Percentiles rank a stretch among this genome's conserved stretches.
Conservation (phyloP, 2,329 filamentous ascomycete genomes). For the Fusarium keratoplasticum region DNA sequence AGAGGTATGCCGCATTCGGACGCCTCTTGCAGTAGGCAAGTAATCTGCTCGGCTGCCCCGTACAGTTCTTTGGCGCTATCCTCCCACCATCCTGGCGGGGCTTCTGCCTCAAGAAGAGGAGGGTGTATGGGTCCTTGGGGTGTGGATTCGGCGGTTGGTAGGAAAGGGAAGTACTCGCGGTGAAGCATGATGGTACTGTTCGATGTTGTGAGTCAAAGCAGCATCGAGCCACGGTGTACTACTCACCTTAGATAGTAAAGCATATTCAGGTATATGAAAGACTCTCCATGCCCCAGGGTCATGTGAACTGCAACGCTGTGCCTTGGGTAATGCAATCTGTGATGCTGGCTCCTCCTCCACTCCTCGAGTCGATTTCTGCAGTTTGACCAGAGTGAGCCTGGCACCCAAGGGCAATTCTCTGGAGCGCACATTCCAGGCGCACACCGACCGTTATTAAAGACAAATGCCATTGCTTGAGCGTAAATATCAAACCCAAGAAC, state of each 20-base stretch:
- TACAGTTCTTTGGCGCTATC: constrained; percentile 53
- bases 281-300: constrained; percentile 54
- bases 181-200: constrained; percentile 56
- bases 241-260: constrained; percentile 57
- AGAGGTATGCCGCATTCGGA: constrained; percentile 51
- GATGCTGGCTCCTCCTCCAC: constrained; percentile 52
- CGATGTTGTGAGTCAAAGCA: fast-evolving
- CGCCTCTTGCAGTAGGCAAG: constrained; percentile 51
- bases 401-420: constrained; percentile 55
- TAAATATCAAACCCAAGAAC: constrained; percentile 59
- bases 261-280: constrained; percentile 57
- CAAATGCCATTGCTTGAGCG: constrained; percentile 54
- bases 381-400: constrained; percentile 50
- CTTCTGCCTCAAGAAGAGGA: constrained; percentile 52
- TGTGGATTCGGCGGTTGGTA: constrained; percentile 50
- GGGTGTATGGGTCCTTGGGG: constrained; percentile 55
- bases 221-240: fast-evolving
- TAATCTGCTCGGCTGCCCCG: constrained; percentile 50
- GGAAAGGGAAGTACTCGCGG: constrained; percentile 58
- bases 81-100: constrained; percentile 55
- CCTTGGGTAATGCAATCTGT: constrained; percentile 51
- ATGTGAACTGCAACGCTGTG: constrained; percentile 53
- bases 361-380: constrained; percentile 45
- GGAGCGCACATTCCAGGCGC: constrained; percentile 53
- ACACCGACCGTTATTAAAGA: constrained; percentile 56